Evolutionary conservation across 2,329 filamentous ascomycete genomes (phyloP), one percentile per base, ranked within the genome.

Genomic region (Byssochlamys sp.): DNA sequence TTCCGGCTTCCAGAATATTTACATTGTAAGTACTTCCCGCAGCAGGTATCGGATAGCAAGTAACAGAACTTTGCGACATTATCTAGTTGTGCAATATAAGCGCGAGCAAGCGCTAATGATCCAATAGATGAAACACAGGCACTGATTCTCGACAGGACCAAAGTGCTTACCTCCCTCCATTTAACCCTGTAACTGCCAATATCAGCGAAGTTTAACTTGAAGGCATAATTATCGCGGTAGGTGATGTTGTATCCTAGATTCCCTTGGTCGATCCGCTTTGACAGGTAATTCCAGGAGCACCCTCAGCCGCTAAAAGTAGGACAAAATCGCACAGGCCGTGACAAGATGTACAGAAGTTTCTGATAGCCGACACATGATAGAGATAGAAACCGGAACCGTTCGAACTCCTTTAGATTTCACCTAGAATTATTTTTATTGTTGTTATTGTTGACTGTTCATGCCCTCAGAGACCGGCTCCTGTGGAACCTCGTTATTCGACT

Each of bases 401-500:
- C 14, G 39, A 45, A 45, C 39, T 45, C 39, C 39, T 45, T 14
- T 45, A 45, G n/a, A 45, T 45, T 45, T 45, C 39, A 24, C 39
- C 39, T 9, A 19, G 12, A 7, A 45, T 45, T 45, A 45, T n/a
- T n/a, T 14, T 39, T 39, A 4, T 45, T 45, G 9, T 33, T 7
- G 9, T 33, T 10, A 12, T 11, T 45, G 12, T 45, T 10, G 10
- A 24, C 39, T 45, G 39, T 45, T 45, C 39, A 45, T 3, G 6
- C 39, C 6, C 14, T 45, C 14, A 45, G 39, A 7, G 39, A 19
- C n/a, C n/a, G 39, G n/a, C 39, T 45, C 39, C n/a, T 45, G 19
- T 45, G 19, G 39, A 19, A 45, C 14, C 39, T 61, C 62, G 59
- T 72, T 68, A 72, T 67, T 69, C 67, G 59, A 67, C 66, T 59